Evolutionary conservation across 768 basidiomycete species (phyloP).

Genomic region (Hortiboletus flavorubellus): DNA sequence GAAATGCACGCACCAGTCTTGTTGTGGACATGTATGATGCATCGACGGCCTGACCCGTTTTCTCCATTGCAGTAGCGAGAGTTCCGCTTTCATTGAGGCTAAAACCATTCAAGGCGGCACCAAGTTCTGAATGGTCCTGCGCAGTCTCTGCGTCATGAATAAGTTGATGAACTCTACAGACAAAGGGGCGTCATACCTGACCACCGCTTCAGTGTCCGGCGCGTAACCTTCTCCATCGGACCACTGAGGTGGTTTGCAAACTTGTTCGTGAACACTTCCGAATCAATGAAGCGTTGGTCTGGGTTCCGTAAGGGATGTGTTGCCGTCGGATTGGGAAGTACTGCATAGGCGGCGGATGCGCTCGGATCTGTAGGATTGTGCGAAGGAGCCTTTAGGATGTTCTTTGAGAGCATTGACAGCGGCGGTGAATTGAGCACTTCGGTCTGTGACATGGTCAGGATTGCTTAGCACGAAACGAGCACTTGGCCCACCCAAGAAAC

Average conservation of each 20-base stretch:
- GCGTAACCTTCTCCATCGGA: conserved; percentile 95
- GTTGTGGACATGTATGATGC: conserved; percentile 91
- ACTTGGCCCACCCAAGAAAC: conserved; percentile 80
- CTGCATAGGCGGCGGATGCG: conserved; percentile 70
- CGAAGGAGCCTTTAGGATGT: conserved; percentile 91
- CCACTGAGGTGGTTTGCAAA: conserved; percentile 90
- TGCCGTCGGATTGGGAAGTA: conserved; percentile 85
- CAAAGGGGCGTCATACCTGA: conserved; percentile 53
- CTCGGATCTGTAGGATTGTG: conserved; percentile 87
- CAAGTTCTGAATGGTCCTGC: conserved; percentile 87
- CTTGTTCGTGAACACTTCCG: conserved; percentile 93
- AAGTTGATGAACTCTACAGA: conserved; percentile 2
- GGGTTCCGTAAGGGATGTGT: conserved; percentile 87
- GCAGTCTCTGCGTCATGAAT: conserved; percentile 54
- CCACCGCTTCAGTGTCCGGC: conserved; percentile 92
- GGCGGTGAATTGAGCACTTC: conserved; percentile 95
- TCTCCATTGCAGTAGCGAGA: conserved; percentile 85
- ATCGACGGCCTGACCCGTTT: conserved; percentile 95
- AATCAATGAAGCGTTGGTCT: conserved; percentile 94
- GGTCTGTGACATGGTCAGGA: conserved; percentile 44
- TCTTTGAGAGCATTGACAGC: conserved; percentile 88
- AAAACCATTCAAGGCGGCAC: conserved; percentile 89
- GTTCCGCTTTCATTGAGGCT: conserved; percentile 79
- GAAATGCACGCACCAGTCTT: conserved; percentile 58
- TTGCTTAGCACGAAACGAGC: background rate